Conservation (phyloP, 1,139 yeast genomes). For the Zygoascus sp. region DNA sequence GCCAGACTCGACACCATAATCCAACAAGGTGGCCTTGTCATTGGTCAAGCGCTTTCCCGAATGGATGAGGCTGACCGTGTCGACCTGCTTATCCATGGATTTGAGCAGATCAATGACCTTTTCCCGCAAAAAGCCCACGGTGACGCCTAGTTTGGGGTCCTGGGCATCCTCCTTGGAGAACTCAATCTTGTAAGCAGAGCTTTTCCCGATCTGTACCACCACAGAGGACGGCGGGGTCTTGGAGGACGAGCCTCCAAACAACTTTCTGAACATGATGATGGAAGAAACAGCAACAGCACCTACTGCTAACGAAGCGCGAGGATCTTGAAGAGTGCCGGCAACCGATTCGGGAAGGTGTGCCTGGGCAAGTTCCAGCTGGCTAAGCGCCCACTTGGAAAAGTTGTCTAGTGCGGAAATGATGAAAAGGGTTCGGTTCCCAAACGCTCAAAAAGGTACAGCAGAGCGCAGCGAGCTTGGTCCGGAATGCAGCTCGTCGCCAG, state of each 20-base stretch:
- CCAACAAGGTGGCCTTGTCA: constrained; percentile 30
- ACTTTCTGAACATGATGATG: constrained; percentile 9
- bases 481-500: too few species aligned
- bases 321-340: not conserved
- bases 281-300: constrained; percentile 7
- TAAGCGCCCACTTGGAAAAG: not conserved
- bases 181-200: constrained; percentile 41
- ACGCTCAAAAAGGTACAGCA: too few species aligned
- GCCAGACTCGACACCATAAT: constrained; percentile 31
- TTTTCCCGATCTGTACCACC: constrained; percentile 23
- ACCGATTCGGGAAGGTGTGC: not conserved
- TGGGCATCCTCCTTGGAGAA: constrained; percentile 78
- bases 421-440: not conserved
- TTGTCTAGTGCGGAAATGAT: not conserved
- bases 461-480: too few species aligned
- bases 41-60: constrained; percentile 34
- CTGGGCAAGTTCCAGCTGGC: not conserved
- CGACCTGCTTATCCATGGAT: constrained; percentile 43
- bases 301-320: not conserved
- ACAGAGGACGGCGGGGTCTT: constrained; percentile 22
- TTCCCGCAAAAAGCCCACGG: constrained; percentile 54
- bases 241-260: not conserved
- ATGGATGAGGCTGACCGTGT: constrained; percentile 33
- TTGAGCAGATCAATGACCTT: constrained; percentile 43
- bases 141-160: constrained; percentile 67